These are phyloP conservation scores for Vitis hybrid DNA, from an alignment of 177 flowering plant genomes.

Conservation along the genomic window DNA sequence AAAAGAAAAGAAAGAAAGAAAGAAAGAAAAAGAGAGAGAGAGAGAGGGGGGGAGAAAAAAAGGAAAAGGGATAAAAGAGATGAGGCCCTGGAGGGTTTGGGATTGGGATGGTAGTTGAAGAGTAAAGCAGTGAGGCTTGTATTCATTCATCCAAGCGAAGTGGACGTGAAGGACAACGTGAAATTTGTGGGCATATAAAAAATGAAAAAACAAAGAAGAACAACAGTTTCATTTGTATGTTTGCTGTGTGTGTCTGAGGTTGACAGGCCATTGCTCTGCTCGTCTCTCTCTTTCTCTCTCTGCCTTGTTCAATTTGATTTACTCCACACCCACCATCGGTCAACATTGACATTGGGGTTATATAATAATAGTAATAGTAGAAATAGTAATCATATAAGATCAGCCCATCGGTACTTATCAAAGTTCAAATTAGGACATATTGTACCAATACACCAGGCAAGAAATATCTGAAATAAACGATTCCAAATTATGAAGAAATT, in stretches of 20 bases:
- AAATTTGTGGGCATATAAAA: slow-evolving; percentile 12
- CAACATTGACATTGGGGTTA: too few species aligned
- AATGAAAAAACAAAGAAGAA: too few species aligned
- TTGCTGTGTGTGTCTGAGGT: background rate
- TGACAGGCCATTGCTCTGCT: background rate
- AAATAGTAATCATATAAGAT: too few species aligned
- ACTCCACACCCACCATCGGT: too few species aligned
- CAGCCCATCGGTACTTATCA: too few species aligned
- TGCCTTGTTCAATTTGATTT: too few species aligned
- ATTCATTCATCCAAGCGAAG: slow-evolving; percentile 2
- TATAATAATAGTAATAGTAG: too few species aligned
- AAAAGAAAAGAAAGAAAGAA: background rate
- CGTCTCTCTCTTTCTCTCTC: too few species aligned
- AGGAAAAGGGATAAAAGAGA: background rate
- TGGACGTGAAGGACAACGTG: slow-evolving; percentile 28
- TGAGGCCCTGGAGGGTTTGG: background rate
- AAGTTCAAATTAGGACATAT: too few species aligned
- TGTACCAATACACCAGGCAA: too few species aligned
- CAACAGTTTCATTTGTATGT: background rate
- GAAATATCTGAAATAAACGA: too few species aligned
- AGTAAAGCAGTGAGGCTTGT: background rate
- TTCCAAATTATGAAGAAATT: too few species aligned
- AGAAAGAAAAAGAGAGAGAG: slow-evolving; percentile 7
- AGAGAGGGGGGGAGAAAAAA: background rate
- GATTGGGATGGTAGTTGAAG: slow-evolving; percentile 8